A percentile compares a stretch with the other conserved stretches of the same genome.
Evolutionary conservation across 2,329 filamentous ascomycete genomes (phyloP).

Genomic region (Diaporthe sp.): DNA sequence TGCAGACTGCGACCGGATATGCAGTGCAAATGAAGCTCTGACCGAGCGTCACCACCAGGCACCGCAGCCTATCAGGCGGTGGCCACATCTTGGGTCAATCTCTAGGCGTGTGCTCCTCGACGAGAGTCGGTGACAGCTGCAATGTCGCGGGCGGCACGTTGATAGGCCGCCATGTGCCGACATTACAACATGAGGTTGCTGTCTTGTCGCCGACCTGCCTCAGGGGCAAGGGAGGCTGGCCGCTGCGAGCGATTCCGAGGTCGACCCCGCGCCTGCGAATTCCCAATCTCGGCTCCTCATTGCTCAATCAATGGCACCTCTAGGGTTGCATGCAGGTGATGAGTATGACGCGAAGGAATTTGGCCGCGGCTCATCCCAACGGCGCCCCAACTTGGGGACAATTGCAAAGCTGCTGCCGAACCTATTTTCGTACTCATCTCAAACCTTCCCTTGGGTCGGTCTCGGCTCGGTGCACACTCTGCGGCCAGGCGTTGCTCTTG

Average conservation of each 20-base stretch:
- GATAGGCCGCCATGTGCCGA: slow-evolving; percentile 30
- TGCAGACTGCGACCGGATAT: slow-evolving; percentile 16
- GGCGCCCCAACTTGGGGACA: background rate
- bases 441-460: slow-evolving; percentile 23
- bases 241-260: slow-evolving; percentile 4
- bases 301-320: slow-evolving; percentile 31
- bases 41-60: slow-evolving; percentile 15
- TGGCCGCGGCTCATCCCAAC: slow-evolving; percentile 21
- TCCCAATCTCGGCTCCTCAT: slow-evolving; percentile 32
- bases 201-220: slow-evolving; percentile 8
- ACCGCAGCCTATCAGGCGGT: slow-evolving; percentile 19
- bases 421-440: slow-evolving; percentile 17
- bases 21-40: slow-evolving; percentile 23
- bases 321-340: slow-evolving; percentile 31
- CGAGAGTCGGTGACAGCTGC: slow-evolving; percentile 27
- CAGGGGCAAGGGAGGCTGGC: slow-evolving; percentile 26
- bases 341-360: slow-evolving; percentile 24
- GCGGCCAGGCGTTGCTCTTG: background rate
- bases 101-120: background rate
- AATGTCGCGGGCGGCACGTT: background rate
- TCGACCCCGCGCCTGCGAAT: slow-evolving; percentile 13
- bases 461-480: slow-evolving; percentile 13
- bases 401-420: slow-evolving; percentile 16
- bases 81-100: slow-evolving; percentile 25
- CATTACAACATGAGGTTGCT: slow-evolving; percentile 21